Base-by-base conservation (phyloP, 2,329 filamentous ascomycete genomes). In the Fusarium decemcellulare region DNA sequence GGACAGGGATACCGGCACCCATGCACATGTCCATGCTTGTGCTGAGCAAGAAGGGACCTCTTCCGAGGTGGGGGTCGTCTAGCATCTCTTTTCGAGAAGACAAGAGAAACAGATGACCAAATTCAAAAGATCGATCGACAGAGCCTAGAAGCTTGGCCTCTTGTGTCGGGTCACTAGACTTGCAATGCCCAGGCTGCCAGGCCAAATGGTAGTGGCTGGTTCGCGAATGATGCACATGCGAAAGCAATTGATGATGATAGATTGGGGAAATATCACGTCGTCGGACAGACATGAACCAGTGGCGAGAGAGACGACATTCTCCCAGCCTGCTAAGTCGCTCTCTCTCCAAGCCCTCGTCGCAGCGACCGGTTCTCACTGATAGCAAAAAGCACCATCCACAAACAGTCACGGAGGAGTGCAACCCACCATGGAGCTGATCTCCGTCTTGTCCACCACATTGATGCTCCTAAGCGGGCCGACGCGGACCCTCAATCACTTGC, bases 381-480 rank as follows among this genome's bases (percentile, higher is more conserved):
- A 30, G 27, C 29, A 29, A 43, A 30, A 9, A 15, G 23, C 30
- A 36, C 36, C 39, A 43, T 54, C 39, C 39, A 15, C 16, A 43
- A 43, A 16, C 29, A 34, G 27, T 14, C 27, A 23, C 32, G 39
- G 37, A 54, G 18, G 30, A 55, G 16, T 55, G 52, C 39, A 55
- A 44, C 52, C 51, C 40, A 44, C 52, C 39, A 54, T n/a, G 14
- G 12, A 39, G 43, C 39, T 11, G 30, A 5, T 37, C 32, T 11
- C 32, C 16, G 14, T 51, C 10, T 44, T n/a, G 42, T 48, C n/a
- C 34, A 29, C 34, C 16, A 23, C 48, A 18, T 54, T 50, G 46
- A 53, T 39, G 18, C 60, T 51, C 50, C 51, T 39, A 43, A 29
- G 63, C 71, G 53, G 71, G 34, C 61, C 64, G 42, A 59, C 46